Evolutionary conservation across 106 monocot genomes (phyloP).

Genomic region (Dioscorea zingiberensis): DNA sequence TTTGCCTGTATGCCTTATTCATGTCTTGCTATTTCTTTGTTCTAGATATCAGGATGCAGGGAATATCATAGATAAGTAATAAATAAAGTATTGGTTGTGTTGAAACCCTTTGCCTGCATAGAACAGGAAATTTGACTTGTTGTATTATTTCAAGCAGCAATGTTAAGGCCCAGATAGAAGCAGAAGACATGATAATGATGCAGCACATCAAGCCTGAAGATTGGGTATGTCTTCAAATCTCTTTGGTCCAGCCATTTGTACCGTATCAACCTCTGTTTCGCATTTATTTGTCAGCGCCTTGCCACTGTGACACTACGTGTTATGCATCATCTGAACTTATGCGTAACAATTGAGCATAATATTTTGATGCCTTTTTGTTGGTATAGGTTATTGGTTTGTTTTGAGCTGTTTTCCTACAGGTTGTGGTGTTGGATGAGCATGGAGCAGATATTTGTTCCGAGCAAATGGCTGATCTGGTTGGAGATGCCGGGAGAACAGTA

Average conservation of each 20-base stretch:
- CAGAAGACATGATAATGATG: conserved; percentile 57
- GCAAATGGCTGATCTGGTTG: conserved; percentile 68
- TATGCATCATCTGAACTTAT: no score
- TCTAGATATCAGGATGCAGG: no score
- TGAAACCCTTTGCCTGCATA: no score
- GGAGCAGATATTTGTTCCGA: conserved; percentile 64
- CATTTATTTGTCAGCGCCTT: no score
- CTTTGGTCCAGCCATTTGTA: no score
- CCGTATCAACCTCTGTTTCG: no score
- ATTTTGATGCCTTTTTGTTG: no score
- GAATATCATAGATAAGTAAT: no score
- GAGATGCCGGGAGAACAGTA: conserved; percentile 68
- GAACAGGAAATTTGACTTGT: conserved; percentile 4
- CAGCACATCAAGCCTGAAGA: conserved; percentile 71
- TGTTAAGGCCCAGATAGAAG: conserved; percentile 70
- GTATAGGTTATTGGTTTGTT: background rate
- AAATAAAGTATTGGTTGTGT: no score
- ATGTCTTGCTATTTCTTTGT: background rate
- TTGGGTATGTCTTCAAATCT: conserved; percentile 37
- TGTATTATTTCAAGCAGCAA: conserved; percentile 36
- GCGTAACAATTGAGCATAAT: no score
- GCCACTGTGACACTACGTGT: no score
- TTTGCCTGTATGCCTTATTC: no score
- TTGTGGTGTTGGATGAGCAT: conserved; percentile 83
- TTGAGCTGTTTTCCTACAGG: conserved; percentile 22